These are phyloP conservation scores for Mycena sp. DNA, from an alignment of 1,284 basidiomycete genomes.

Conservation along the genomic window DNA sequence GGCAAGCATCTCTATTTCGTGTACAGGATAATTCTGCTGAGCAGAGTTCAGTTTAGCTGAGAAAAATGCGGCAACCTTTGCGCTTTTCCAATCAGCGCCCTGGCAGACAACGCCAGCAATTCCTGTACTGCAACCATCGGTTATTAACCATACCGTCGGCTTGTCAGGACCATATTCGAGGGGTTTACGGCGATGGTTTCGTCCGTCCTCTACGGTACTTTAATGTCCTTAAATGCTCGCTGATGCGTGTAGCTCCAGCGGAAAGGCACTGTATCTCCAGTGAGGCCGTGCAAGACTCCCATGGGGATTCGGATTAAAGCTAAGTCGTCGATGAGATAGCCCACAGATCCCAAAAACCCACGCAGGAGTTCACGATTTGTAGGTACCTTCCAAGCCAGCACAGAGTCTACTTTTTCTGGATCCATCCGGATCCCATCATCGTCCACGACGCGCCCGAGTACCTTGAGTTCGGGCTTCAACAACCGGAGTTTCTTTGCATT, in stretches of 20 bases:
- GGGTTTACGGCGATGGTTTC: no score
- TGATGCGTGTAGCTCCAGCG: slow-evolving; percentile 35
- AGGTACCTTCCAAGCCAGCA: slow-evolving; percentile 40
- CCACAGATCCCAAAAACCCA: slow-evolving; percentile 33
- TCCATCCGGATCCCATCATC: slow-evolving; percentile 43
- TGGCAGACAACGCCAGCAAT: no score
- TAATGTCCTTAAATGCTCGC: no score
- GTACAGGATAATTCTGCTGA: no score
- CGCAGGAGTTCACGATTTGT: slow-evolving; percentile 21
- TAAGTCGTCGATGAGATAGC: slow-evolving; percentile 29
- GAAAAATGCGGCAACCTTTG: no score
- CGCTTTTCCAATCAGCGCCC: no score
- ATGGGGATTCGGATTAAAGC: slow-evolving; percentile 26
- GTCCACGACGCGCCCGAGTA: slow-evolving; percentile 44
- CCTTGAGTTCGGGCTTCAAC: slow-evolving; percentile 32
- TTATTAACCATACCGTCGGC: no score
- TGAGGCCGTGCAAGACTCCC: slow-evolving; percentile 31
- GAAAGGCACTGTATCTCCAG: slow-evolving; percentile 23
- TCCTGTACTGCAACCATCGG: no score
- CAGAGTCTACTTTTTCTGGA: slow-evolving; percentile 39
- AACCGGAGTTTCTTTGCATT: slow-evolving; percentile 39
- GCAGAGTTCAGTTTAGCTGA: no score
- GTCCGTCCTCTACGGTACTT: no score
- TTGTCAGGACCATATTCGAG: no score
- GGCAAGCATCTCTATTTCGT: no score